Base-by-base conservation (phyloP, 2,329 filamentous ascomycete genomes). In the Fusarium compactum region DNA sequence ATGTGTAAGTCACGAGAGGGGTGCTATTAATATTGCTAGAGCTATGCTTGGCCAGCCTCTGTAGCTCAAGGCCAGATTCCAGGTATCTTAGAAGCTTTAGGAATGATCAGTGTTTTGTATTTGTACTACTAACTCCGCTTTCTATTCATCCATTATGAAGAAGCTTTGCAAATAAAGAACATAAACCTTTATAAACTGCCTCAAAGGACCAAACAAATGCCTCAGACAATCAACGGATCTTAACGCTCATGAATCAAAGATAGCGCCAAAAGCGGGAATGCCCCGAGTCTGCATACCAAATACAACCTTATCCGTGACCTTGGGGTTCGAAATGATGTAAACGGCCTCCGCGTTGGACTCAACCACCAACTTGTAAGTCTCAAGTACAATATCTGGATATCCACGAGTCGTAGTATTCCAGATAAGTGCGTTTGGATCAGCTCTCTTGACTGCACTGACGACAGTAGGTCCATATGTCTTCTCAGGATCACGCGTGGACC, bases 321-420 rank as follows among this genome's bases (percentile, higher is more conserved):
- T 65, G 2, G 62, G 62, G 9, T 65, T 65, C 0, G 62, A 65
- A 6, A 65, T 65, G 9, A 65, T 65, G 5, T 65, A 65, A 0
- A 65, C 62, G 2, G 62, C 62, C 40, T 65, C 62, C 5, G 62
- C 60, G 7, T 65, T 22, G 2, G 60, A 65, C 45, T 65, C 60
- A 11, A 65, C 38, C 1, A 65, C 62, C 9, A 65, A 16, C 18
- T 65, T 63, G 11, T 65, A 65, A 12, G 62, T 65, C 52, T 65
- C 62, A 1, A 48, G 52, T 0, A 65, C 62, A 4, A 65, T 65
- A 18, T 65, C 60, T 0, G 62, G 62, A 29, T 65, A 65, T 6
- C 62, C 62, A 2, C 60, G 62, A 22, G 54, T 57, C 0, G 60
- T 65, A 9, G 62, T 65, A 12, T 65, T 65, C 62, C 62, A 65